These are phyloP conservation scores for Pelargonium citronellum DNA, from an alignment of 441 rosid species.

Conservation along the genomic window DNA sequence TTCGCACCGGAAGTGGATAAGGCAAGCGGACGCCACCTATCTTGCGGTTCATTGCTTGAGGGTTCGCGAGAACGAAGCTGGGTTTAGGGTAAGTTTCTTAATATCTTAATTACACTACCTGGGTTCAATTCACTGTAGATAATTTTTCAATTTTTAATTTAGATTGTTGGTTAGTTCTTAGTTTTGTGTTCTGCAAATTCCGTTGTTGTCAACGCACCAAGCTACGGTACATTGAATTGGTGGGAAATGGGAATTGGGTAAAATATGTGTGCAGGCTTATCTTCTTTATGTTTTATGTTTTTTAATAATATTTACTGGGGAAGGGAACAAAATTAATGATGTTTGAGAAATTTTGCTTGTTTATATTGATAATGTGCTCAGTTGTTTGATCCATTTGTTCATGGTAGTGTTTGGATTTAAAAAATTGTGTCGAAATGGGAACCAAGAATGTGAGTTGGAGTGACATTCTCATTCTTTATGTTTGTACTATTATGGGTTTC, in stretches of 20 bases:
- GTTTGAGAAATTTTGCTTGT: not conserved
- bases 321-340: too few species aligned
- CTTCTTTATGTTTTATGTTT: not conserved
- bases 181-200: not conserved
- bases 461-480: too few species aligned
- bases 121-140: not conserved
- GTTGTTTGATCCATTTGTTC: not conserved
- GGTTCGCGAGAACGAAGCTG: constrained; percentile 73
- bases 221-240: not conserved
- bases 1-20: constrained; percentile 80
- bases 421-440: too few species aligned
- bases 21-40: constrained; percentile 77
- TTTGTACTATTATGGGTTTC: too few species aligned
- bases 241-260: not conserved
- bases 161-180: not conserved
- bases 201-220: not conserved
- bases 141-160: not conserved
- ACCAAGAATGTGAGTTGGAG: too few species aligned
- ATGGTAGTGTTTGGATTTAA: too few species aligned
- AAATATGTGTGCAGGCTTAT: not conserved
- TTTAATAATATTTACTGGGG: not conserved
- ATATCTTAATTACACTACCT: not conserved
- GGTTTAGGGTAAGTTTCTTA: constrained; percentile 44
- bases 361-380: not conserved
- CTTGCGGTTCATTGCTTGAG: constrained; percentile 65